Conservation (phyloP, 208 protist species). For the Trypanosoma caninum region DNA sequence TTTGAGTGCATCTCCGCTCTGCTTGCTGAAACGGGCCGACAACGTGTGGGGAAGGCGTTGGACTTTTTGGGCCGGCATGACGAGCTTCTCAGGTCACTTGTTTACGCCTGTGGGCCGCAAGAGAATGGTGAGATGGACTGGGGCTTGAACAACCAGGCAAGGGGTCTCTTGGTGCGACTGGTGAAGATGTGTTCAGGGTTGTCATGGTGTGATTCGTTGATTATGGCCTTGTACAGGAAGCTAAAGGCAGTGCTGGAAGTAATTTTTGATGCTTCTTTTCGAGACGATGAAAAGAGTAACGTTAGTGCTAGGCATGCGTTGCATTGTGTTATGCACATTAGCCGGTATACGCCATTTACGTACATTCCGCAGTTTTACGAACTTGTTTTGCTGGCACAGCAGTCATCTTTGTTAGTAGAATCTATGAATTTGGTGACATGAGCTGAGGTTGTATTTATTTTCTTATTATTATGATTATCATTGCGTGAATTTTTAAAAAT, state of each 20-base stretch:
- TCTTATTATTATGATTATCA: constrained; percentile 3
- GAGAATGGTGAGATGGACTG: constrained; percentile 40
- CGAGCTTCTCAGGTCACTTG: constrained; percentile 34
- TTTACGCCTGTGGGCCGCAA: constrained; percentile 39
- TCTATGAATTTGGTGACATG: constrained; percentile 17
- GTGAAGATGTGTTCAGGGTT: constrained; percentile 33
- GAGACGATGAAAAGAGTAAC: constrained; percentile 28
- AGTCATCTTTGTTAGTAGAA: constrained; percentile 28
- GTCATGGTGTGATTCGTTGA: constrained; percentile 22
- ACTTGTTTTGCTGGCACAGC: constrained; percentile 23
- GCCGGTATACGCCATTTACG: constrained; percentile 25
- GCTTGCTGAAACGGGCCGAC: constrained; percentile 38
- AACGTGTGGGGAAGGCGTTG: constrained; percentile 27
- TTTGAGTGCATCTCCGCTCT: constrained; percentile 93
- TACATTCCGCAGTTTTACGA: constrained; percentile 39
- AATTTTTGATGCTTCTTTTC: neutral
- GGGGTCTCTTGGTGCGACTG: constrained; percentile 40
- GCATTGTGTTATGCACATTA: constrained; percentile 37
- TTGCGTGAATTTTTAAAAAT: too few species aligned
- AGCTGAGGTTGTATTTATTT: neutral
- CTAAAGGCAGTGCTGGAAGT: constrained; percentile 36
- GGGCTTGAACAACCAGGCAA: constrained; percentile 43
- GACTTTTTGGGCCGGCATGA: constrained; percentile 42
- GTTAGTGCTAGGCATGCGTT: constrained; percentile 32
- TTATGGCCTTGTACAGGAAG: constrained; percentile 37